phyloP scores from a whole-genome alignment of 129 eudicot species.

The Scalesia atractyloides region DNA sequence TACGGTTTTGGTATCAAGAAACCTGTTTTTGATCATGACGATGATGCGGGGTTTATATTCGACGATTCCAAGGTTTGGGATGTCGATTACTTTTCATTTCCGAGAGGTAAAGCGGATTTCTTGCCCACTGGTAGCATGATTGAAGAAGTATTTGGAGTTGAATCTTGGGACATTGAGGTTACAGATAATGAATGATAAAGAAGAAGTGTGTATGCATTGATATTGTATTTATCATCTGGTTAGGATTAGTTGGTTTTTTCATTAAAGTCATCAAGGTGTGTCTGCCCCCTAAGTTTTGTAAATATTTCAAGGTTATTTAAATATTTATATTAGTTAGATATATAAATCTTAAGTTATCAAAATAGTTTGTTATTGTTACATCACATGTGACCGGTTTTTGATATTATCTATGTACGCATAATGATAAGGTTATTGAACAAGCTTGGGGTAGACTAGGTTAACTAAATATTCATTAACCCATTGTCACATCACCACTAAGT shows the following conservation, averaged over 20 bases:
- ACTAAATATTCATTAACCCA: too few species aligned
- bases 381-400: too few species aligned
- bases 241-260: constrained; percentile 1
- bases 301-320: not conserved
- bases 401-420: too few species aligned
- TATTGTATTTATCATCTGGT: not conserved
- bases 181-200: constrained; percentile 9
- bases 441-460: too few species aligned
- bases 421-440: too few species aligned
- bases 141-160: constrained; percentile 69
- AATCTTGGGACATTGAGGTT: constrained; percentile 35
- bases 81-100: constrained; percentile 37
- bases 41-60: constrained; percentile 20
- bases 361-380: too few species aligned
- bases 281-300: not conserved
- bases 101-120: constrained; percentile 48
- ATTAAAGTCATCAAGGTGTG: not conserved
- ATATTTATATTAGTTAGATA: not conserved
- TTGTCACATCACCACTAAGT: too few species aligned
- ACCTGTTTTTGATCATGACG: not conserved
- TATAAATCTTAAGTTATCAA: not conserved
- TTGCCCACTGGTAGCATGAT: constrained; percentile 63
- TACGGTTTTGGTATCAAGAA: not conserved
- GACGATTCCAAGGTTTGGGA: constrained; percentile 60
- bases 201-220: not conserved